phyloP scores from a whole-genome alignment of 2,329 filamentous ascomycete genomes.

The Colletotrichum karsti region DNA sequence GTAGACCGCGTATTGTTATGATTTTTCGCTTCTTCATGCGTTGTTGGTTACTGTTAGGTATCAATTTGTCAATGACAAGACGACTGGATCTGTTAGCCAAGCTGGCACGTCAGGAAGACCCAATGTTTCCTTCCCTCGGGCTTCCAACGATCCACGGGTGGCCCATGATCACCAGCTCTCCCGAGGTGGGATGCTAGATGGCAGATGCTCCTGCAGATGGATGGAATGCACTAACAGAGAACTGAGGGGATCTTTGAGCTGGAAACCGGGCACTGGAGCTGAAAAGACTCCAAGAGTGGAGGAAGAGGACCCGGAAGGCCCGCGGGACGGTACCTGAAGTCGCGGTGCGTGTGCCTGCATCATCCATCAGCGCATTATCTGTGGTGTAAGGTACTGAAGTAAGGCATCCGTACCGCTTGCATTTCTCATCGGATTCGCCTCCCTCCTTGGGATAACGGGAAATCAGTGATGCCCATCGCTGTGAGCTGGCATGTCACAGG shows the following conservation, averaged over 20 bases:
- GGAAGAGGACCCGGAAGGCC: not conserved
- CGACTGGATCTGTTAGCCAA: not conserved
- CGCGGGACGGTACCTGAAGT: not conserved
- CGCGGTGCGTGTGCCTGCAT: not conserved
- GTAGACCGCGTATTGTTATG: not conserved
- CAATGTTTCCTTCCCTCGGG: constrained; percentile 12
- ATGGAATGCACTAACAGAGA: not conserved
- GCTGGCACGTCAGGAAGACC: not conserved
- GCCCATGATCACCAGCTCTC: constrained; percentile 11
- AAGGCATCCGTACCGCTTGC: not conserved
- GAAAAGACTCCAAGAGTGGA: too few species aligned
- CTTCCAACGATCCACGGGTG: constrained; percentile 12
- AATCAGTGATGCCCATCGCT: not conserved
- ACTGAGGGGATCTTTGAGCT: not conserved
- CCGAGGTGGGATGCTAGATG: constrained; percentile 17
- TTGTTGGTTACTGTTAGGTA: not conserved
- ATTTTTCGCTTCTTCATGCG: not conserved
- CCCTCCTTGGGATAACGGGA: not conserved
- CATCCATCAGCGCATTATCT: not conserved
- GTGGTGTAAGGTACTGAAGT: not conserved
- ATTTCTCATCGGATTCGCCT: constrained; percentile 7
- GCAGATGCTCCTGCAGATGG: too few species aligned
- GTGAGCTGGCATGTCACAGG: constrained; percentile 27
- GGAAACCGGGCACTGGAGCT: not conserved
- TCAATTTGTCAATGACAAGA: constrained; percentile 5